A percentile compares a stretch with the other conserved stretches of the same genome.
These are phyloP conservation scores for Vitis hybrid DNA, from an alignment of 177 flowering plant species.

Conservation along the genomic window DNA sequence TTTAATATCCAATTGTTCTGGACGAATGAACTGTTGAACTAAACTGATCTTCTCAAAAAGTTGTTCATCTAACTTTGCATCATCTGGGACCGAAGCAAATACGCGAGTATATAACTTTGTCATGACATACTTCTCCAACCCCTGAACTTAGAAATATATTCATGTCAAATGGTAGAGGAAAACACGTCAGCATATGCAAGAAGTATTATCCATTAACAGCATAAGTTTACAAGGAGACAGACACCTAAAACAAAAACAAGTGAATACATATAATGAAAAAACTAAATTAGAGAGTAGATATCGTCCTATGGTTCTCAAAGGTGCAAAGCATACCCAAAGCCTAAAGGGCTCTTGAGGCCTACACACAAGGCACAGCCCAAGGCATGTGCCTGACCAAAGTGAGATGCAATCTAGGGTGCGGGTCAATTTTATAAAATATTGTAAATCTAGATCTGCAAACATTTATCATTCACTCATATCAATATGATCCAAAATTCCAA, in stretches of 20 bases:
- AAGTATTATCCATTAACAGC: not conserved
- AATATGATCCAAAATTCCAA: too few relatives aligned
- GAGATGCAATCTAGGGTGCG: too few relatives aligned
- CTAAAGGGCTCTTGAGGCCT: too few relatives aligned
- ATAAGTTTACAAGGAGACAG: not conserved
- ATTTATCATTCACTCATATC: too few relatives aligned
- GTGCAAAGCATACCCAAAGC: too few relatives aligned
- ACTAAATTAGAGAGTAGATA: too few relatives aligned
- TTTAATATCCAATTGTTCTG: conserved; percentile 85
- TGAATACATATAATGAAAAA: not conserved
- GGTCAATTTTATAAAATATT: too few relatives aligned
- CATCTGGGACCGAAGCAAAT: conserved; percentile 90
- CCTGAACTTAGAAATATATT: conserved; percentile 45
- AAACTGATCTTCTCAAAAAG: conserved; percentile 83
- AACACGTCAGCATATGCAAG: conserved; percentile 4
- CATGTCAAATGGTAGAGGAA: conserved; percentile 1
- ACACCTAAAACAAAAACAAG: not conserved
- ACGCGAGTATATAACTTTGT: conserved; percentile 90
- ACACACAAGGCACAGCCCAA: too few relatives aligned
- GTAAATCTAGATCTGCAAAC: too few relatives aligned
- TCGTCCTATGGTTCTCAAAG: too few relatives aligned
- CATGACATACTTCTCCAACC: conserved; percentile 98
- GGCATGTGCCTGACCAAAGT: too few relatives aligned
- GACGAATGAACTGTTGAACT: conserved; percentile 86
- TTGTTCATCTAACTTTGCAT: conserved; percentile 67